Percentiles rank a stretch among this genome's conserved stretches.
phyloP scores from a whole-genome alignment of 2,329 filamentous ascomycete species.

The Emergomyces pasteurianus region DNA sequence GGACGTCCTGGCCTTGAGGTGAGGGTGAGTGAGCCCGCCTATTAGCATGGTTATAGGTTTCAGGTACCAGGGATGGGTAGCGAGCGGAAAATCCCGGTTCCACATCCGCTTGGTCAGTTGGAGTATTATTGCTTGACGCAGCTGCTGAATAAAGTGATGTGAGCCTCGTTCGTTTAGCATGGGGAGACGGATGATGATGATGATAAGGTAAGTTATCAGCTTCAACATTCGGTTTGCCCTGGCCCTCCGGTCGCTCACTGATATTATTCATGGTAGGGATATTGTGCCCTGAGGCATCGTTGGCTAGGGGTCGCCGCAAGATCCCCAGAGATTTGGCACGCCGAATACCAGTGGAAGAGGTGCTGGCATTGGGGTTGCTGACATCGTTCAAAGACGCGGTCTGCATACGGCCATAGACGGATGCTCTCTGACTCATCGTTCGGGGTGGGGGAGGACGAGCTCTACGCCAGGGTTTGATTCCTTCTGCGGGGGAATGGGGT shows the following conservation, averaged over 20 bases:
- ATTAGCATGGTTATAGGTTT: slow-evolving; percentile 1
- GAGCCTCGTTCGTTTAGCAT: neutral
- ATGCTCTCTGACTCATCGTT: neutral
- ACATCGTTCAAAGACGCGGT: neutral
- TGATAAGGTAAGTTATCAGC: neutral
- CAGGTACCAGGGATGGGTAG: slow-evolving; percentile 24
- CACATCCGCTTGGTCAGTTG: slow-evolving; percentile 22
- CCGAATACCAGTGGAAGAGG: slow-evolving; percentile 2
- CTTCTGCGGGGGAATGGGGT: neutral
- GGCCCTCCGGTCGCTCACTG: neutral
- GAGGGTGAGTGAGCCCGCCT: neutral
- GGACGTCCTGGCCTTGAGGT: neutral
- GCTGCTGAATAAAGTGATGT: neutral
- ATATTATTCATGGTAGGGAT: neutral
- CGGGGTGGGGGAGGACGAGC: neutral
- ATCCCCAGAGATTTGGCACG: slow-evolving; percentile 5
- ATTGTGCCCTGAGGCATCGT: neutral
- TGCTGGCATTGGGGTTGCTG: neutral
- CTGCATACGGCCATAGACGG: neutral
- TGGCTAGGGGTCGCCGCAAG: neutral
- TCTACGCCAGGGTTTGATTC: no score
- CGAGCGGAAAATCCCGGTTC: slow-evolving; percentile 22
- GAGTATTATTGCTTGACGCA: slow-evolving; percentile 5
- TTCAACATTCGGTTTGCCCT: neutral
- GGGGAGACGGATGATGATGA: neutral